phyloP scores from a whole-genome alignment of 192 early-diverging fungal genomes.

The Backusella tarrabulga region DNA sequence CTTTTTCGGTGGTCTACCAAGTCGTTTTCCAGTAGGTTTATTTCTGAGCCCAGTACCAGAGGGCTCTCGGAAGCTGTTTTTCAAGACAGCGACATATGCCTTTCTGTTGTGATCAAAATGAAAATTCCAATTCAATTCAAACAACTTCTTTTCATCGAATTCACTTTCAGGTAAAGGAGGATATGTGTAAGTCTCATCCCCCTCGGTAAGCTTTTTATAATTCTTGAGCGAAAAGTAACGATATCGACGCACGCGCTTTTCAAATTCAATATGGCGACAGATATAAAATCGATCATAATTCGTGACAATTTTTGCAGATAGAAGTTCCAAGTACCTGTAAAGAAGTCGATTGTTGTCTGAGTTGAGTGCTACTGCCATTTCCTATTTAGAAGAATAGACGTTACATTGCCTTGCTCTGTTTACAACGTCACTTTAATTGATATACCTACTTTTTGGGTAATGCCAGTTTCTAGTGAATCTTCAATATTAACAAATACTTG shows the following conservation, averaged over 20 bases:
- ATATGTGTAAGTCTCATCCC: not conserved
- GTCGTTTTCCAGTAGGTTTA: not conserved
- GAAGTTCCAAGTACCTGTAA: slow-evolving; percentile 1
- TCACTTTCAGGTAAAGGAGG: not conserved
- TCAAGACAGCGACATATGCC: not conserved
- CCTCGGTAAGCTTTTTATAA: not conserved
- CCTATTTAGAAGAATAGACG: slow-evolving; percentile 7
- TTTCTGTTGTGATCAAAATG: not conserved
- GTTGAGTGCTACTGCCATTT: not conserved
- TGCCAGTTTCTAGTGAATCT: not conserved
- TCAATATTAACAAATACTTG: not conserved
- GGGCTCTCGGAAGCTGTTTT: not conserved
- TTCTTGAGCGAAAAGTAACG: slow-evolving; percentile 9
- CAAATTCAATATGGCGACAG: slow-evolving; percentile 24
- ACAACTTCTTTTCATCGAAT: not conserved
- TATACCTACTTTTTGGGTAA: not conserved
- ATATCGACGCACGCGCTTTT: slow-evolving; percentile 16
- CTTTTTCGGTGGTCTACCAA: not conserved
- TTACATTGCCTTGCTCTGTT: not conserved
- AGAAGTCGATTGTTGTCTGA: slow-evolving; percentile 11
- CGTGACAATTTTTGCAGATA: not conserved
- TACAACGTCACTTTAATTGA: not conserved
- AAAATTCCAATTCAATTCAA: not conserved
- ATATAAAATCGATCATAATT: not conserved
- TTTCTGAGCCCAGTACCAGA: not conserved